Base-by-base conservation (phyloP, 805 yeast species). In the Yamadazyma endophytica region DNA sequence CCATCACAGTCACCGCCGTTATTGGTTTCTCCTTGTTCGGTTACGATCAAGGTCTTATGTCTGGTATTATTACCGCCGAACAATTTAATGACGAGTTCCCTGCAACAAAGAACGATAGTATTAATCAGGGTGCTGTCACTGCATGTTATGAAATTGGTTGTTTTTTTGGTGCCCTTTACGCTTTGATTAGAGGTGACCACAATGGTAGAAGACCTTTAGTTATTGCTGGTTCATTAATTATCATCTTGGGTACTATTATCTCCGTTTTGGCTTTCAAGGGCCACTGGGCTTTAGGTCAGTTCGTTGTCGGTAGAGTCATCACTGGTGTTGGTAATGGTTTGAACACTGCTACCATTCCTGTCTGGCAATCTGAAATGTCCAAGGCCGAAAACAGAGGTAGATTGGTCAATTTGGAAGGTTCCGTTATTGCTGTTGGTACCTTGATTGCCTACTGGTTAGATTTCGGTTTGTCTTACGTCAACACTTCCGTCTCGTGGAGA, bases 391-490 rank as follows among this genome's bases (percentile, higher is more conserved):
- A 53, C 44, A 58, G 65, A 57, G 68, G 61, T 44, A 47, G 52
- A 45, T 57, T 61, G 40, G 65, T 56, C 46, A 60, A 37, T 44
- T 57, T 54, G 58, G 71, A 37, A 65, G 70, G 61, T 59, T 61
- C 89, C 5, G 62, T 73, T 30, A 68, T 77, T 26, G 82, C 89
- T 30, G 77, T 77, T 31, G 82, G 86, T 42, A 67, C 87, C 22
- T 68, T 81, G 46, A 65, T 82, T 49, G 86, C 89, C 12, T 81
- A 66, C 5, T 74, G 81, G 68, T 75, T 82, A 50, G 73, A 71
- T 50, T 55, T 66, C 27, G 83, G 79, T 21, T 80, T 82, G 57
- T 81, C 84, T 3, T 79, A 77, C 44, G 80, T 79, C 64, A 31
- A 62, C 44, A 43, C 48, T 26, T 56, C 69, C 5, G 62, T 61